These are phyloP conservation scores for Globisporangium iwayamae DNA, from an alignment of 352 stramenopile genomes.

Conservation along the genomic window DNA sequence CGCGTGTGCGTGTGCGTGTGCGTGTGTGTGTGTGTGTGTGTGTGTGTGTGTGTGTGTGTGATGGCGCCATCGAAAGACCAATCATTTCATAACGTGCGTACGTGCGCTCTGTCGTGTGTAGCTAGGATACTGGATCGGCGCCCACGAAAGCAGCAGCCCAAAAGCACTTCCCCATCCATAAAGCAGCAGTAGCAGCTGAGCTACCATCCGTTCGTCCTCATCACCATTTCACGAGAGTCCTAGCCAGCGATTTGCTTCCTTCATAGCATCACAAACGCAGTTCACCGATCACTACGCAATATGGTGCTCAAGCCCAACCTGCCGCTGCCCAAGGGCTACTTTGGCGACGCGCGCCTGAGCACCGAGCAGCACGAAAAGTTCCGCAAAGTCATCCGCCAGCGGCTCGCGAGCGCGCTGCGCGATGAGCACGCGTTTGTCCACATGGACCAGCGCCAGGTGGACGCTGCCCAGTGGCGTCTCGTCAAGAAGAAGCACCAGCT, in stretches of 20 bases:
- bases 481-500: slow-evolving; percentile 34
- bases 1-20: no score
- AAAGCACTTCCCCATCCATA: not conserved
- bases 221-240: no score
- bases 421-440: slow-evolving; percentile 27
- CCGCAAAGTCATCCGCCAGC: slow-evolving; percentile 23
- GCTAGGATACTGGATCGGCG: no score
- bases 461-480: slow-evolving; percentile 45
- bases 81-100: no score
- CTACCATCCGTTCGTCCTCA: no score
- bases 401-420: slow-evolving; percentile 26
- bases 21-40: no score
- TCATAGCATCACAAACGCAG: not conserved
- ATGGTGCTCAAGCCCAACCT: slow-evolving; percentile 18
- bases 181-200: not conserved
- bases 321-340: slow-evolving; percentile 27
- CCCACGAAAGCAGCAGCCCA: no score
- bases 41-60: no score
- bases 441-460: slow-evolving; percentile 26
- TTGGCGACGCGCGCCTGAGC: slow-evolving; percentile 25
- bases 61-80: no score
- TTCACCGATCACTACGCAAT: no score
- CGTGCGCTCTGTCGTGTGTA: no score
- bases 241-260: not conserved
- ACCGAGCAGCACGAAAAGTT: slow-evolving; percentile 30